A percentile compares a stretch with the other conserved stretches of the same genome.
Evolutionary conservation across 257 asterid species (phyloP).

Genomic region (Solanum chaucha): DNA sequence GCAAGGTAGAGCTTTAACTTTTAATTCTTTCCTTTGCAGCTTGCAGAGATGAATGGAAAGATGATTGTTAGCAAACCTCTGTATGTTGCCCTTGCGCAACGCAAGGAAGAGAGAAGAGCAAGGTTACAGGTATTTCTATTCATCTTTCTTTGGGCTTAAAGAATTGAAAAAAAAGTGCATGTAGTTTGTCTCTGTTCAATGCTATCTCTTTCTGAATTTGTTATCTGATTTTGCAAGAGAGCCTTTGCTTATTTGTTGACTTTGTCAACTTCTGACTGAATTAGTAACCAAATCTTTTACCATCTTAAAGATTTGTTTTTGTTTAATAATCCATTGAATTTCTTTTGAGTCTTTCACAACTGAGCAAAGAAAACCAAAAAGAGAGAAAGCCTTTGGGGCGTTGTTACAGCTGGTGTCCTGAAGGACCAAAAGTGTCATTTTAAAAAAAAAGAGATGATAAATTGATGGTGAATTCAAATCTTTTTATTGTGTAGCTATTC

Average conservation of each 20-base stretch:
- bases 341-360: not conserved
- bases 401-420: not conserved
- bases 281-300: not conserved
- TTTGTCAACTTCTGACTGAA: not conserved
- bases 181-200: not conserved
- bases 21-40: constrained; percentile 21
- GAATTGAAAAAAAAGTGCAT: not conserved
- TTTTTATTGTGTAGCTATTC: not conserved
- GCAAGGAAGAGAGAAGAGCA: constrained; percentile 92
- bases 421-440: not conserved
- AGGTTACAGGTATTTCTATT: constrained; percentile 56
- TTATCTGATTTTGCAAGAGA: not conserved
- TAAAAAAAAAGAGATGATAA: not conserved
- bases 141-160: not conserved
- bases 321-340: not conserved
- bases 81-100: constrained; percentile 88
- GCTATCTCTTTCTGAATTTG: not conserved
- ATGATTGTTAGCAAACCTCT: constrained; percentile 79
- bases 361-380: not conserved
- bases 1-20: not conserved
- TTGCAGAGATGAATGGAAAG: constrained; percentile 81
- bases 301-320: not conserved
- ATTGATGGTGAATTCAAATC: not conserved
- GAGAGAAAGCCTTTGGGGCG: not conserved
- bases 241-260: not conserved